Evolutionary conservation across 371 early-diverging fungal genomes (phyloP), one percentile per base, ranked within the genome.

Genomic region (Coemansia sp.): DNA sequence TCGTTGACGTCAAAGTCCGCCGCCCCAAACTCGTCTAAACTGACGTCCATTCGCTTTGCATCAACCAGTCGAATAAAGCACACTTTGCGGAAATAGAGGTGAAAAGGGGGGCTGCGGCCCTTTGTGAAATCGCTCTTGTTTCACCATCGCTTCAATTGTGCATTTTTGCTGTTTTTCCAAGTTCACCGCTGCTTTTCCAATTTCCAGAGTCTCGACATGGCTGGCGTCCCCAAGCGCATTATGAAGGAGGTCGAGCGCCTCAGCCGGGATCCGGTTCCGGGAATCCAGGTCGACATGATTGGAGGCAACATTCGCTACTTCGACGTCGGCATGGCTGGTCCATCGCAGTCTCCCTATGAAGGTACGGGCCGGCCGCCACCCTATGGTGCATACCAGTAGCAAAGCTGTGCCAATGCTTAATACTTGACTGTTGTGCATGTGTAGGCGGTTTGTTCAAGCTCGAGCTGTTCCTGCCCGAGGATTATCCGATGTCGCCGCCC

Each of bases 401-500:
- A 4, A 12, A 48, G 12, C 16, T 48, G 18, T 31, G 8, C 40
- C 12, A 14, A 18, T 39, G 11, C 50, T 50, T 12, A n/a, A 1
- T 12, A 24, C 24, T 24, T 24, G 24, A 24, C 24, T 24, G 32
- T 52, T 43, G 43, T 31, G 10, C 32, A 16, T 40, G 16, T 33
- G 6, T 76, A 94, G 98, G 95, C 60, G 99, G 99, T 16, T 84
- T 86, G 16, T 99, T 99, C 83, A 94, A 88, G 66, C 85, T 99
- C 58, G 98, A 97, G 69, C 83, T 99, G 47, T 94, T 93, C 72
- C 82, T 99, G 68, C 96, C 98, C 49, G 98, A 98, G 62, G 96
- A 95, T 42, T 99, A 99, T 74, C 99, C 99, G 34, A 95, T 97
- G 94, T 90, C 90, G 2, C 98, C 99, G 39, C 99, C 99, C 54